These are phyloP conservation scores for Penicillium cataractarum DNA, from an alignment of 495 filamentous ascomycete species.

Conservation along the genomic window DNA sequence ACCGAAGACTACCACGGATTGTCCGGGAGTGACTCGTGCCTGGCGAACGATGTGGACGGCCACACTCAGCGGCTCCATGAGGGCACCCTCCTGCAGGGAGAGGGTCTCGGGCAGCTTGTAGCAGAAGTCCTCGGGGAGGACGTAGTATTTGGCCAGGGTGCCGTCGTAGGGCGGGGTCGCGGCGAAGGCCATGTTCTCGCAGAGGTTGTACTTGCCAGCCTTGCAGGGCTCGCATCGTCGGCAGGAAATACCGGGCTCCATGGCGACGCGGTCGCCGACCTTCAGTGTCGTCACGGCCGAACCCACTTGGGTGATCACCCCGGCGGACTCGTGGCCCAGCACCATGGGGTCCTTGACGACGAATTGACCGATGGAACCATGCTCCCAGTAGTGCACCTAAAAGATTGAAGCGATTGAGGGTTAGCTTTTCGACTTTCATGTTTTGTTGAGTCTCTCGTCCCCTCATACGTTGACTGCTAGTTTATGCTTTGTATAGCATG, in stretches of 20 bases:
- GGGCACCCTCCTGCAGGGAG: constrained; percentile 52
- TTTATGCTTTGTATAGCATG: not conserved
- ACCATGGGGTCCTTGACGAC: constrained; percentile 85
- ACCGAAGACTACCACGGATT: constrained; percentile 58
- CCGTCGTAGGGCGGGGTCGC: constrained; percentile 59
- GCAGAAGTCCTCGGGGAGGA: constrained; percentile 59
- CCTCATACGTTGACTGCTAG: not conserved
- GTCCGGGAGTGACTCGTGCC: constrained; percentile 47
- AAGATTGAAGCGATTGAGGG: not conserved
- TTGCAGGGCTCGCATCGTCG: constrained; percentile 58
- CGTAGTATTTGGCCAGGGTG: constrained; percentile 58
- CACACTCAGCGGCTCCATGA: constrained; percentile 59
- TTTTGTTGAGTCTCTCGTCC: not conserved
- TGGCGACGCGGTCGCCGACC: constrained; percentile 54
- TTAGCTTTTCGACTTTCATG: not conserved
- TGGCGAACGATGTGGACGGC: constrained; percentile 58
- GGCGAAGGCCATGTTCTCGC: constrained; percentile 55
- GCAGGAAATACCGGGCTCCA: constrained; percentile 57
- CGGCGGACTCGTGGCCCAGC: constrained; percentile 89
- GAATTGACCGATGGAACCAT: constrained; percentile 82
- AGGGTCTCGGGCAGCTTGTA: constrained; percentile 54
- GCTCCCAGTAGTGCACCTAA: constrained; percentile 84
- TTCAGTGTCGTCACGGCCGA: constrained; percentile 48
- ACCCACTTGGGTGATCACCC: constrained; percentile 70
- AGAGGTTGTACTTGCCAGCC: constrained; percentile 56